Evolutionary conservation across 192 early-diverging fungal genomes (phyloP).

Genomic region (Coemansia sp.): DNA sequence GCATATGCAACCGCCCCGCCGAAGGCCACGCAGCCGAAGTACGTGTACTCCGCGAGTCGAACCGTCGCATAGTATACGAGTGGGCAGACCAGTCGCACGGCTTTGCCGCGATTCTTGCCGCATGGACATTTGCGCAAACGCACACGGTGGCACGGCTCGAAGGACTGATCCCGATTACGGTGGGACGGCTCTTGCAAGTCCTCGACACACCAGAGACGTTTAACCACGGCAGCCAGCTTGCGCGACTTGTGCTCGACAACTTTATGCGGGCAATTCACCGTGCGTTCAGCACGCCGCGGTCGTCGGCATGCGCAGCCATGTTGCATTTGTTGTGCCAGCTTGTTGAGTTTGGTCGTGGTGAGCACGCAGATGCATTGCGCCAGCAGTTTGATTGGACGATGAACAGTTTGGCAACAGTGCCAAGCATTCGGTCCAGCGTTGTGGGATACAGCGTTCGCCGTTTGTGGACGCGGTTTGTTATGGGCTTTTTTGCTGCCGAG

Average conservation of each 20-base stretch:
- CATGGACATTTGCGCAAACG: conserved; percentile 34
- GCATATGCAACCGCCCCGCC: conserved; percentile 30
- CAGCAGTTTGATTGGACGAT: conserved; percentile 47
- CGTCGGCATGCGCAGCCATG: conserved; percentile 29
- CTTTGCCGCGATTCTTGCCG: conserved; percentile 17
- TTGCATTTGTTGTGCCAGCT: conserved; percentile 40
- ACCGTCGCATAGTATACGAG: conserved; percentile 40
- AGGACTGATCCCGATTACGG: conserved; percentile 21
- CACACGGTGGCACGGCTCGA: conserved; percentile 27
- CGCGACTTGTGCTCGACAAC: conserved; percentile 26
- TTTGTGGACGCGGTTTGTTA: conserved; percentile 51
- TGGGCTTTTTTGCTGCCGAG: conserved; percentile 43
- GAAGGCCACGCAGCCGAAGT: conserved; percentile 5
- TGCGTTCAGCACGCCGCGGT: conserved; percentile 34
- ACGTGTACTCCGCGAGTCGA: conserved; percentile 23
- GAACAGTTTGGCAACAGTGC: conserved; percentile 18
- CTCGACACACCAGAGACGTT: conserved; percentile 25
- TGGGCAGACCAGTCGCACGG: conserved; percentile 37
- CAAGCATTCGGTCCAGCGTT: conserved; percentile 19
- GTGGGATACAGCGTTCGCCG: conserved; percentile 40
- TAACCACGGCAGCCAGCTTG: conserved; percentile 23
- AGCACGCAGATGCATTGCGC: conserved; percentile 34
- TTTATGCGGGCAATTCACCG: conserved; percentile 34
- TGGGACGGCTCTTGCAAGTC: conserved; percentile 20
- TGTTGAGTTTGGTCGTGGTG: conserved; percentile 34